phyloP scores from a whole-genome alignment of 176 grass and related monocot species.

The Pontederia crassipes region DNA sequence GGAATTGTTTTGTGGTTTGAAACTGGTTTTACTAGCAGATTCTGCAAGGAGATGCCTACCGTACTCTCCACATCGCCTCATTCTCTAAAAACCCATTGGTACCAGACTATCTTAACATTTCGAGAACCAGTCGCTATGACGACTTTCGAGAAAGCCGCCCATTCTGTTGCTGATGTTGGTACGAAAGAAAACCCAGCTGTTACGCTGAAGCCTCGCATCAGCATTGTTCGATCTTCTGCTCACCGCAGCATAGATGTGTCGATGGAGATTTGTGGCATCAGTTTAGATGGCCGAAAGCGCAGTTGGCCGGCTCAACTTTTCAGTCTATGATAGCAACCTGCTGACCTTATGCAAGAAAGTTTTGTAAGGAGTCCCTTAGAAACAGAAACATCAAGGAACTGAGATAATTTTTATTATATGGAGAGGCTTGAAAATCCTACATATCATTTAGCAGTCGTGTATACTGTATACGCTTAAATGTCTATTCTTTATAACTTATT shows the following conservation, averaged over 20 bases:
- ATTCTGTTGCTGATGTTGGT: conserved; percentile 32
- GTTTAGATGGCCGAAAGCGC: conserved; percentile 36
- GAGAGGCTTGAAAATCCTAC: no score
- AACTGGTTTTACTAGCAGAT: conserved; percentile 56
- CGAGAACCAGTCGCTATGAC: conserved; percentile 59
- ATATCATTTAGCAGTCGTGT: no score
- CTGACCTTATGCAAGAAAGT: not conserved
- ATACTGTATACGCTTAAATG: no score
- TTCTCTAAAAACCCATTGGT: conserved; percentile 75
- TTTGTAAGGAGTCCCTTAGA: not conserved
- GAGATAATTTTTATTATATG: no score
- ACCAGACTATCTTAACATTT: conserved; percentile 75
- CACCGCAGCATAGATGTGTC: conserved; percentile 80
- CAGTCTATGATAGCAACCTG: conserved; percentile 37
- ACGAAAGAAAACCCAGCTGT: conserved; percentile 41
- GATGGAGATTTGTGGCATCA: conserved; percentile 40
- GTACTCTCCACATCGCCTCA: conserved; percentile 76
- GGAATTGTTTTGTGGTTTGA: conserved; percentile 93
- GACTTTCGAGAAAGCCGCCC: conserved; percentile 6
- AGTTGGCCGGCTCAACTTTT: conserved; percentile 79
- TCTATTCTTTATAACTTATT: no score
- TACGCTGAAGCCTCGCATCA: conserved; percentile 44
- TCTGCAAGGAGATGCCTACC: conserved; percentile 73
- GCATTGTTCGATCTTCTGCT: conserved; percentile 61
- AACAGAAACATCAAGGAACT: no score